These are phyloP conservation scores for Aciculosporium take DNA, from an alignment of 2,329 filamentous ascomycete species.

Conservation along the genomic window DNA sequence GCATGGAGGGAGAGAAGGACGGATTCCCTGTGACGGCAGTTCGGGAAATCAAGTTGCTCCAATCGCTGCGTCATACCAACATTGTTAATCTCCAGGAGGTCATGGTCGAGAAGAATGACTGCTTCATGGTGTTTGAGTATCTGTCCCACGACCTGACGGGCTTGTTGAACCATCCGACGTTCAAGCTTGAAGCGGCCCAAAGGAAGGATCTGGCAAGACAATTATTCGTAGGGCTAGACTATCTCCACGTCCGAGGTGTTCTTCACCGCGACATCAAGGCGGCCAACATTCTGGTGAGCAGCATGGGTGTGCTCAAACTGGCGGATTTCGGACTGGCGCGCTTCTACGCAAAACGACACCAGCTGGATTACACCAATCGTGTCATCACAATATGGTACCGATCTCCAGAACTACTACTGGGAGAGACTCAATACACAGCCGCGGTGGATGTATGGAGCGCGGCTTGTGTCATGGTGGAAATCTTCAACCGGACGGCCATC, in stretches of 20 bases:
- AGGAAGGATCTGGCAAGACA: slow-evolving; percentile 90
- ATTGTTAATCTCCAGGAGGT: slow-evolving; percentile 76
- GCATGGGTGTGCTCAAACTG: slow-evolving; percentile 74
- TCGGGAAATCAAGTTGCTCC: slow-evolving; percentile 81
- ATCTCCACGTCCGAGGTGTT: slow-evolving; percentile 84
- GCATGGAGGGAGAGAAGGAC: slow-evolving; percentile 86
- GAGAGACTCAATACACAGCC: slow-evolving; percentile 79
- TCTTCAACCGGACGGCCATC: slow-evolving; percentile 85
- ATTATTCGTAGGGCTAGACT: slow-evolving; percentile 85
- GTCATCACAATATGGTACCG: slow-evolving; percentile 99
- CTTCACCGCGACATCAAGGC: slow-evolving; percentile 97
- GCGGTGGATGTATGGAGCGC: slow-evolving; percentile 95
- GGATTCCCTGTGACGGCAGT: slow-evolving; percentile 85
- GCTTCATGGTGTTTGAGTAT: slow-evolving; percentile 99
- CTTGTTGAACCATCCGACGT: slow-evolving; percentile 84
- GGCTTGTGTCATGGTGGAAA: slow-evolving; percentile 90
- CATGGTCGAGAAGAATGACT: slow-evolving; percentile 98
- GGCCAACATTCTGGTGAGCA: slow-evolving; percentile 91
- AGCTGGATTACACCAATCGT: slow-evolving; percentile 92
- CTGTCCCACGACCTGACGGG: slow-evolving; percentile 92
- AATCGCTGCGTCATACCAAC: slow-evolving; percentile 69
- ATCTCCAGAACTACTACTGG: slow-evolving; percentile 76
- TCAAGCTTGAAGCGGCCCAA: slow-evolving; percentile 68
- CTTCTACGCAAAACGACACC: slow-evolving; percentile 85
- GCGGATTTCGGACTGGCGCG: slow-evolving; percentile 93